phyloP scores from a whole-genome alignment of 192 early-diverging fungal species.

The Borealophlyctis nickersoniae region DNA sequence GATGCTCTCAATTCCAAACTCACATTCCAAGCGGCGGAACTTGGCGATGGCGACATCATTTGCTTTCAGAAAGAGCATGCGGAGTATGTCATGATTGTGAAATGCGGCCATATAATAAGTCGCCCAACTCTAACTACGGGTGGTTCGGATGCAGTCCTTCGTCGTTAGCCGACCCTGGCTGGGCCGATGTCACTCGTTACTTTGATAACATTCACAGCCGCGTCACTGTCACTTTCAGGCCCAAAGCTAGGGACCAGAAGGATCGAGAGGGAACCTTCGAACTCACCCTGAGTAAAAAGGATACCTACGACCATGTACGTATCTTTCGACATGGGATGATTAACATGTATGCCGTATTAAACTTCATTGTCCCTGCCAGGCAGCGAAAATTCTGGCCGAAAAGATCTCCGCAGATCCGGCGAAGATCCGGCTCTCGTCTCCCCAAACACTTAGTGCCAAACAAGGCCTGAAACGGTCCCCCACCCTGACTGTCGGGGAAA shows the following conservation, averaged over 20 bases:
- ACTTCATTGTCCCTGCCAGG: conserved; percentile 35
- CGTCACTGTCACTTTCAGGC: conserved; percentile 66
- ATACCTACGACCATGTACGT: conserved; percentile 55
- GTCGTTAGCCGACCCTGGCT: conserved; percentile 34
- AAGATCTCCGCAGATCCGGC: conserved; percentile 58
- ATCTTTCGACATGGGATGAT: neutral
- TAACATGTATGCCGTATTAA: neutral
- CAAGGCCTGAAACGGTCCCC: conserved; percentile 41
- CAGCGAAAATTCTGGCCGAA: conserved; percentile 63
- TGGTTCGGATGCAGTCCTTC: neutral
- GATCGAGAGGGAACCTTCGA: conserved; percentile 39
- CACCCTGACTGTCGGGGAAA: conserved; percentile 53
- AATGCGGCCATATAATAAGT: neutral
- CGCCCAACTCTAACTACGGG: neutral
- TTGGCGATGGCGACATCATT: conserved; percentile 94
- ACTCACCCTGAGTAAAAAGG: conserved; percentile 64
- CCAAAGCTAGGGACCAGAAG: conserved; percentile 34
- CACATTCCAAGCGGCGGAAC: conserved; percentile 73
- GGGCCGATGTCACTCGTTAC: conserved; percentile 59
- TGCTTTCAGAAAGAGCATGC: conserved; percentile 70
- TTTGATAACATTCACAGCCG: conserved; percentile 74
- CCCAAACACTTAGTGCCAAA: conserved; percentile 11
- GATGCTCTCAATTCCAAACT: conserved; percentile 63
- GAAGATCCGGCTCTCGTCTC: conserved; percentile 68
- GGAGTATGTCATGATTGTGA: neutral